phyloP scores from a whole-genome alignment of 495 filamentous ascomycete genomes.

The Penicillium verhagenii region DNA sequence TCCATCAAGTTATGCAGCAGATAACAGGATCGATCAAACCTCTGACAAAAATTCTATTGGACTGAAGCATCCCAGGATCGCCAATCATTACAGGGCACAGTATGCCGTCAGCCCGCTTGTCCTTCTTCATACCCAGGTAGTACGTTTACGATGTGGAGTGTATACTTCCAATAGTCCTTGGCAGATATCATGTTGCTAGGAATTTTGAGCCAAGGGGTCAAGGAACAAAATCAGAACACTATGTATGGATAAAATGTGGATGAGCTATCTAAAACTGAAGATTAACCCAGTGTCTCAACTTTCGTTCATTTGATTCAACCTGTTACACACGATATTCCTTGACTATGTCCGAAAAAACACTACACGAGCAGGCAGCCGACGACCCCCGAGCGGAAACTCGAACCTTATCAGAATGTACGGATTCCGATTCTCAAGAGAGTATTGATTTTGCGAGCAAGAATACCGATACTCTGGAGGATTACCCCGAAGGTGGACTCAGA shows the following conservation, averaged over 20 bases:
- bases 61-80: background rate
- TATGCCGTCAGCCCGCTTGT: background rate
- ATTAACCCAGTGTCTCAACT: too few relatives aligned
- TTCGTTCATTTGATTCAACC: background rate
- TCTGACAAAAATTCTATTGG: background rate
- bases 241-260: too few relatives aligned
- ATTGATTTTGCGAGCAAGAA: background rate
- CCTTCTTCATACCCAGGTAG: background rate
- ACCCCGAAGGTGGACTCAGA: conserved; percentile 61
- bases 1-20: background rate
- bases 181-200: background rate
- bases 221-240: background rate
- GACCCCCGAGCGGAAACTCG: background rate
- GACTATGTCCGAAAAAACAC: background rate
- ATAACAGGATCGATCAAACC: background rate
- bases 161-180: background rate
- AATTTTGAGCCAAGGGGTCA: background rate
- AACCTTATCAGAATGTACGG: background rate
- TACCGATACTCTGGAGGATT: background rate
- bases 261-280: background rate
- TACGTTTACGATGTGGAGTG: background rate
- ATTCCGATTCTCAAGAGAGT: background rate
- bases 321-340: background rate
- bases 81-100: background rate
- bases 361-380: background rate